Conservation (phyloP, 768 basidiomycete species). For the Agrocybe pediades region DNA sequence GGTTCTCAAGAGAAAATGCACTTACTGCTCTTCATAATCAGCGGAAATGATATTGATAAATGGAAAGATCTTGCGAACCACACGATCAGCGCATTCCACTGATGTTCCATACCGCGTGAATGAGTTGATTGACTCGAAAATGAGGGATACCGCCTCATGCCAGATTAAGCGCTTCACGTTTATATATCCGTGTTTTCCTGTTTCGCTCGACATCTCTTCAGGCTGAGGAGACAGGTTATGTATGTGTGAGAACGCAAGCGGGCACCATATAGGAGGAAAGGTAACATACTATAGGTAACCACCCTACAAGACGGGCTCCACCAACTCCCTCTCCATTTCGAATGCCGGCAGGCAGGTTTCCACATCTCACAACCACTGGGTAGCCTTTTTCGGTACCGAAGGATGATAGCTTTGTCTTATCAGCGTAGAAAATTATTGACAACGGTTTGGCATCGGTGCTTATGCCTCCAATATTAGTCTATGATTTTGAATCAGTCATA, state of each 20-base stretch:
- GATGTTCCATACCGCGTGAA: constrained; percentile 22
- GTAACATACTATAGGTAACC: constrained; percentile 34
- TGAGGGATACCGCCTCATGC: constrained; percentile 31
- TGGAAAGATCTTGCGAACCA: constrained; percentile 27
- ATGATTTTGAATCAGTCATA: too few species aligned
- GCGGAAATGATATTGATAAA: constrained; percentile 35
- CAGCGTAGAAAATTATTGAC: constrained; percentile 38
- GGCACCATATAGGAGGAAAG: background rate
- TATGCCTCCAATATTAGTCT: constrained; percentile 10
- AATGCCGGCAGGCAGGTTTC: constrained; percentile 31
- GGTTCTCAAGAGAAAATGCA: background rate
- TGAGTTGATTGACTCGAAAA: constrained; percentile 24
- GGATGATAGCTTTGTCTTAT: constrained; percentile 38
- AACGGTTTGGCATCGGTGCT: constrained; percentile 26
- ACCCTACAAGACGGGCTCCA: constrained; percentile 36
- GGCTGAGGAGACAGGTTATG: constrained; percentile 21
- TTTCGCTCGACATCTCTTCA: constrained; percentile 29
- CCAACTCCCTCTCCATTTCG: constrained; percentile 33
- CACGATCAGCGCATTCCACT: constrained; percentile 27
- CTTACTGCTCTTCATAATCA: constrained; percentile 46
- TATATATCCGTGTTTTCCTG: constrained; percentile 29
- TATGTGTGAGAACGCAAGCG: background rate
- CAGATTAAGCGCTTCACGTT: constrained; percentile 37
- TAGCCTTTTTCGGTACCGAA: constrained; percentile 40
- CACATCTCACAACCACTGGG: constrained; percentile 31